Base-by-base conservation (phyloP, 495 filamentous ascomycete species). In the Penicillium arizonense region DNA sequence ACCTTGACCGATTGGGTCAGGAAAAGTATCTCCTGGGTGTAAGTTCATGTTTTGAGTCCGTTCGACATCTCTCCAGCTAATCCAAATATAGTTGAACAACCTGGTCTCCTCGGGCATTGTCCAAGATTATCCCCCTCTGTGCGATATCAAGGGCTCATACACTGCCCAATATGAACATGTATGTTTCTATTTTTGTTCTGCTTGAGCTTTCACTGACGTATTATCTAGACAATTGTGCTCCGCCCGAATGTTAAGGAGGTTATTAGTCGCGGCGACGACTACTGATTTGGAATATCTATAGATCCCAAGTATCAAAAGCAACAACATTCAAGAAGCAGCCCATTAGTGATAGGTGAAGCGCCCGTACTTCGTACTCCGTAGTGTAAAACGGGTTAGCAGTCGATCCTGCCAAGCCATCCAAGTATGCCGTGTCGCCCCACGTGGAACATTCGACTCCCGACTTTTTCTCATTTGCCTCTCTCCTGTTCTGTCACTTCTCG, bases 141-240 rank as follows among this genome's bases (percentile, higher is more conserved):
- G 85, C 53, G 92, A 97, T 77, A 84, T 90, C 73, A 96, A 96
- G 83, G 92, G 92, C 48, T 93, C 89, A 18, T 97, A 94, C 68
- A 96, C 91, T 16, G 92, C 92, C 55, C 92, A 97, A 71, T 96
- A 78, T 63, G 92, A 97, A 80, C 92, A 97, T 79, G 90, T 94
- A 75, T 74, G 20, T 69, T 32, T 36, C 53, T 26, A 24, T 33
- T 52, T 38, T 43, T 30, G 24, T 16, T 9, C 5, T 43, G 46
- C 11, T 23, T 14, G 5, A 16, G 14, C 30, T 55, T 30, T 26
- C 32, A 56, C 67, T 72, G 53, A 73, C 68, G 57, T 40, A 33
- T 16, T 28, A n/a, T 21, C 6, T 57, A 95, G 89, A 96, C 91
- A 12, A 88, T 96, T 59, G 63, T 96, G 51, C 82, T 96, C 50